These are phyloP conservation scores for Trichophyton schoenleinii DNA, from an alignment of 2,329 filamentous ascomycete genomes.

Conservation along the genomic window DNA sequence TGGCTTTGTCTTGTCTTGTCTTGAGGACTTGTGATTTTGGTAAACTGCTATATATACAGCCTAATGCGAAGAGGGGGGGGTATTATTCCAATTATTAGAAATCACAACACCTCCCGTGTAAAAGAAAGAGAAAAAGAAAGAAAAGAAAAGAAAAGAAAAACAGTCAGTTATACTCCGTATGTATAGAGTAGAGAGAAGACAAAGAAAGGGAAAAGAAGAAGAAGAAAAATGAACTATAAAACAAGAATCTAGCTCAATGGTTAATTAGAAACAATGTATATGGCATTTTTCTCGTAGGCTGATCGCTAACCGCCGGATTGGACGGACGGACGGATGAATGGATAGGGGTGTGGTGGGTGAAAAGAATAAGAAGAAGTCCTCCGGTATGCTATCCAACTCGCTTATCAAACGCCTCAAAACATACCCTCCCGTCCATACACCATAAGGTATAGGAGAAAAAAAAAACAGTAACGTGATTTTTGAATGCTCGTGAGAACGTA, in stretches of 20 bases:
- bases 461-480: background rate
- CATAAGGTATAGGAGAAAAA: background rate
- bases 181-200: background rate
- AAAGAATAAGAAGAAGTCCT: background rate
- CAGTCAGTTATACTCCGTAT: background rate
- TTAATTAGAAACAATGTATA: background rate
- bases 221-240: background rate
- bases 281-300: background rate
- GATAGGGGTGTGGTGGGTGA: background rate
- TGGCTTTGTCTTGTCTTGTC: too few relatives aligned
- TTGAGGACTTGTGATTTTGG: background rate
- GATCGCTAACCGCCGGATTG: background rate
- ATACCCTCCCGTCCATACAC: background rate
- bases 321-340: background rate
- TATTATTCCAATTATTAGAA: background rate
- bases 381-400: background rate
- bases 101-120: background rate
- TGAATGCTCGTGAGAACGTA: background rate
- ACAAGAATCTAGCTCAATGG: background rate
- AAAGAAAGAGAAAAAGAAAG: background rate
- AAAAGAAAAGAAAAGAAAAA: background rate
- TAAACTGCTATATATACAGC: background rate
- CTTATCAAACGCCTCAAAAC: background rate
- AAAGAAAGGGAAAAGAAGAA: background rate
- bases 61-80: background rate